Conservation (phyloP, 805 yeast genomes). For the Metschnikowia colocasiae region DNA sequence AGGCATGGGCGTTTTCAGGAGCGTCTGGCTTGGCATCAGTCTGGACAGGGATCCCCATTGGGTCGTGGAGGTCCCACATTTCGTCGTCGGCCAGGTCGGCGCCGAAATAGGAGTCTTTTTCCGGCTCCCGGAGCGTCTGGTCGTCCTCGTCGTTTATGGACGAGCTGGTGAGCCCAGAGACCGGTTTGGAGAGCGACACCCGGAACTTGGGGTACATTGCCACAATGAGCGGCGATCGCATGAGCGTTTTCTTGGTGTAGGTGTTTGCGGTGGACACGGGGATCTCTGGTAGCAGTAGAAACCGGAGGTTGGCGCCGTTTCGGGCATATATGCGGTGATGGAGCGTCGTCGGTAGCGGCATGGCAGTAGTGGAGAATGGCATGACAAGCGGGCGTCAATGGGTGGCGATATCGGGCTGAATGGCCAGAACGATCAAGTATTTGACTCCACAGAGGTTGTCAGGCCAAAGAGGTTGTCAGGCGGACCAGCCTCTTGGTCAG, state of each 20-base stretch:
- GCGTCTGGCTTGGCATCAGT: background rate
- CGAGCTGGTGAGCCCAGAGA: conserved; percentile 31
- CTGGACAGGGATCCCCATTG: background rate
- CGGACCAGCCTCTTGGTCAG: no score
- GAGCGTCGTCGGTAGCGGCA: background rate
- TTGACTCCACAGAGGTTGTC: no score
- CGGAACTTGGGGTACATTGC: conserved; percentile 32
- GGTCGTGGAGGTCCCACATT: conserved; percentile 11
- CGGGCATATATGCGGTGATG: background rate
- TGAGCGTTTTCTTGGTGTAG: conserved; percentile 34
- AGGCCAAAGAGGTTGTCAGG: no score
- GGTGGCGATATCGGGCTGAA: no score
- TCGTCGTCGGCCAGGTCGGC: conserved; percentile 34
- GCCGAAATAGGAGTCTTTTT: conserved; percentile 37
- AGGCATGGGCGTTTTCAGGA: conserved; percentile 1
- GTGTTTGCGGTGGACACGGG: conserved; percentile 4
- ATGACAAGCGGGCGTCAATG: no score
- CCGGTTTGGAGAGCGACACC: conserved; percentile 30
- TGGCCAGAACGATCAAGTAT: no score
- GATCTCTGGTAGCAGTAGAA: conserved; percentile 2
- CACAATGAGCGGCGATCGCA: conserved; percentile 38
- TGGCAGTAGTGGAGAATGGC: background rate
- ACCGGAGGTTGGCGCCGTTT: background rate
- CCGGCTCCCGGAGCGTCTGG: conserved; percentile 29
- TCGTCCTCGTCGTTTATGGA: conserved; percentile 37